Evolutionary conservation across 345 rosid species (phyloP), one percentile per base, ranked within the genome.

Genomic region (Gossypium herbaceum): DNA sequence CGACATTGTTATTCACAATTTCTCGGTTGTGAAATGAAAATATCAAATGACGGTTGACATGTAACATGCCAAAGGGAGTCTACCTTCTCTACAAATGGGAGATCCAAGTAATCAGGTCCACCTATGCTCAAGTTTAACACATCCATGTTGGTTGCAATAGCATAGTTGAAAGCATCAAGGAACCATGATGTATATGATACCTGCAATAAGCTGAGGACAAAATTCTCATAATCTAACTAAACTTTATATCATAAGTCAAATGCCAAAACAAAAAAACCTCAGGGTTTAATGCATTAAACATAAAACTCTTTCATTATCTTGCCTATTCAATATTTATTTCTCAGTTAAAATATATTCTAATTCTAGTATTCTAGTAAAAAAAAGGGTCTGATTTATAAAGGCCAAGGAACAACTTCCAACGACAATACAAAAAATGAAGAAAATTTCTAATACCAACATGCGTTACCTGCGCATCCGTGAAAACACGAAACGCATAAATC

Each of bases 131-230:
- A 85, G 82, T 95, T 95, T 43, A 95, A 86, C 73, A 95, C 99
- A 82, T 95, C 99, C 93, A 95, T 90, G 71, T 91, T 64, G 68
- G 90, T 90, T 39, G 99, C 98, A 58, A 93, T 95, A 72, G 99
- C 99, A 83, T 95, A 95, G 80, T 95, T 95, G 81, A 95, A 95
- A 52, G 99, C 97, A 75, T 95, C 99, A 82, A 95, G 99, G 80
- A 95, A 93, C 99, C 99, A 95, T 55, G 99, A 95, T 22, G 98
- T 93, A 82, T 93, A 95, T 44, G 99, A 95, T 85, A 95, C 97
- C 99, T 95, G 97, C 94, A 95, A 81, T 82, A 84, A 86, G 96
- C 99, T 93, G 94, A 90, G 91, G 77, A 87, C 80, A 81, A 83
- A 88, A 77, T 88, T 90, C 83, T 93, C 93, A 91, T 84, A 89